Conservation (phyloP, 805 yeast genomes). For the Candida gorgasii region DNA sequence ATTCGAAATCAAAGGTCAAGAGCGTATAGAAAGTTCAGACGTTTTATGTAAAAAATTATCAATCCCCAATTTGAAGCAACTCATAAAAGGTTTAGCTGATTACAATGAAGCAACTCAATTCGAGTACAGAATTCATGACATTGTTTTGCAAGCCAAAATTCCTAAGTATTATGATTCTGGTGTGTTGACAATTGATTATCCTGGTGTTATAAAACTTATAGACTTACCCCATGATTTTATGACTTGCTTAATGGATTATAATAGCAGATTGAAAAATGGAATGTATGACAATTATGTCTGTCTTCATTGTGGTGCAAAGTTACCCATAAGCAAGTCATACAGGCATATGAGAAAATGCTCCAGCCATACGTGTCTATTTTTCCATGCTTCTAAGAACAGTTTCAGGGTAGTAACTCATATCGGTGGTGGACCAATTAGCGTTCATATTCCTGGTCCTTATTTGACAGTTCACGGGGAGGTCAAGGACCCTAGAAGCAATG, state of each 20-base stretch:
- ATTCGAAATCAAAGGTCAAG: constrained; percentile 18
- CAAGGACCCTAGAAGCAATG: constrained; percentile 53
- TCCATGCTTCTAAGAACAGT: constrained; percentile 26
- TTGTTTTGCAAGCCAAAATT: constrained; percentile 25
- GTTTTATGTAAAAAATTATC: constrained; percentile 26
- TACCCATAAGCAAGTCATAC: constrained; percentile 16
- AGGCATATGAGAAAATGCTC: constrained; percentile 30
- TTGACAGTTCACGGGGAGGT: constrained; percentile 76
- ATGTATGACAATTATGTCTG: constrained; percentile 30
- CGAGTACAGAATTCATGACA: constrained; percentile 24
- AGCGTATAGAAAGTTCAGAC: constrained; percentile 20
- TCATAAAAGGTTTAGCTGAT: constrained; percentile 11
- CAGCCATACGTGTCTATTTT: constrained; percentile 27
- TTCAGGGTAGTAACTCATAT: constrained; percentile 26
- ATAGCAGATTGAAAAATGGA: constrained; percentile 15
- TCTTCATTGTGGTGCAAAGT: constrained; percentile 34
- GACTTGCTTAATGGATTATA: constrained; percentile 25
- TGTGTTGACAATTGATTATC: constrained; percentile 43
- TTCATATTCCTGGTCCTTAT: constrained; percentile 63
- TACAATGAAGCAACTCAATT: constrained; percentile 11
- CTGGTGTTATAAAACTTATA: constrained; percentile 54
- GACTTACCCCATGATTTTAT: constrained; percentile 49
- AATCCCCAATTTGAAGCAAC: constrained; percentile 24
- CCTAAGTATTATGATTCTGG: constrained; percentile 25
- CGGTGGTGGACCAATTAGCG: constrained; percentile 25